Conservation (phyloP, 441 rosid species). For the Eruca vesicaria region DNA sequence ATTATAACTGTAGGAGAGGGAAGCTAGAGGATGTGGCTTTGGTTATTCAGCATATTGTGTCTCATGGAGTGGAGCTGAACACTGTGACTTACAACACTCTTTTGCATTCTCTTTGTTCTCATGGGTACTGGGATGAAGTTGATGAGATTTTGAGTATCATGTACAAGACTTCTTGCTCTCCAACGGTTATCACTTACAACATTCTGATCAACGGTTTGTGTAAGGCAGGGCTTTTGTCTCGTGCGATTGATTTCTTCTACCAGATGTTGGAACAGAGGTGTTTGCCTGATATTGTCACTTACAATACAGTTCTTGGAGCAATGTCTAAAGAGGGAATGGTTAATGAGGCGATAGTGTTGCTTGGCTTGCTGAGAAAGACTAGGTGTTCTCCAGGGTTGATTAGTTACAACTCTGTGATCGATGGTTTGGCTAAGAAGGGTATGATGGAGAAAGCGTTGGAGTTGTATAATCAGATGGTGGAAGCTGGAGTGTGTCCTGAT, state of each 20-base stretch:
- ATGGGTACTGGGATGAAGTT: conserved; percentile 71
- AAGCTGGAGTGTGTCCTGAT: conserved; percentile 60
- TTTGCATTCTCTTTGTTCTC: conserved; percentile 63
- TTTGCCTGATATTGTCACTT: conserved; percentile 69
- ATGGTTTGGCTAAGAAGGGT: conserved; percentile 56
- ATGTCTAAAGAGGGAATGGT: conserved; percentile 68
- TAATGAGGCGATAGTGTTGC: conserved; percentile 57
- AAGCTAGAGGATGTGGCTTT: conserved; percentile 57
- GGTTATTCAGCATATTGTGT: conserved; percentile 49
- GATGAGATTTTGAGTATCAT: conserved; percentile 63
- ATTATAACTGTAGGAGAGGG: conserved; percentile 57
- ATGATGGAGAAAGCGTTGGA: conserved; percentile 51
- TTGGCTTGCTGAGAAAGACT: conserved; percentile 43
- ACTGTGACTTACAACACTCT: conserved; percentile 71
- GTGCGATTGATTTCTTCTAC: conserved; percentile 63
- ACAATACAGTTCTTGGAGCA: conserved; percentile 69
- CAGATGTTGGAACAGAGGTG: conserved; percentile 58
- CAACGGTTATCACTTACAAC: conserved; percentile 71
- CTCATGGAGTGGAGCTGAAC: conserved; percentile 69
- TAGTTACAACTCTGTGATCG: conserved; percentile 70
- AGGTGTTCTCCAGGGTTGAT: conserved; percentile 64
- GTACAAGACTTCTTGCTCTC: conserved; percentile 49
- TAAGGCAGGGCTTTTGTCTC: conserved; percentile 59
- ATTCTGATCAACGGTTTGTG: conserved; percentile 79
- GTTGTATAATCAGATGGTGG: conserved; percentile 55